A percentile compares a stretch with the other conserved stretches of the same genome.
Conservation (phyloP, 2,329 filamentous ascomycete species). For the Trichoderma harzianum region DNA sequence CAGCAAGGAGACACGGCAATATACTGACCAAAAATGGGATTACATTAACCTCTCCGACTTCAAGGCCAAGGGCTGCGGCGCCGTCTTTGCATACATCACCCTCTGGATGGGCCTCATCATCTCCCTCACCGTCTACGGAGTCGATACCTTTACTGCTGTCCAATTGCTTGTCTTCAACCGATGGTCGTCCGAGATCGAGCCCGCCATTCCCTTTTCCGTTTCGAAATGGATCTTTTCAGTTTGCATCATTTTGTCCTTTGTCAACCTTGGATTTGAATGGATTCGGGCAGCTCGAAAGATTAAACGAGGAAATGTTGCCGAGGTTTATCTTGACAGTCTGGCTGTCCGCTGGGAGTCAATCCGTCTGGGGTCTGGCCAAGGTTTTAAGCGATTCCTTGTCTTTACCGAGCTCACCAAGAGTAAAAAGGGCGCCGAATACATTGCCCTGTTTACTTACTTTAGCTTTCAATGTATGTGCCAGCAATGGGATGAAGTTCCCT, state of each 20-base stretch:
- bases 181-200: slow-evolving; percentile 82
- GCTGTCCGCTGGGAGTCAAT: slow-evolving; percentile 82
- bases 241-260: slow-evolving; percentile 87
- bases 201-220: slow-evolving; percentile 70
- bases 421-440: slow-evolving; percentile 85
- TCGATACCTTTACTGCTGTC: slow-evolving; percentile 90
- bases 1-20: slow-evolving; percentile 60
- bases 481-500: neutral
- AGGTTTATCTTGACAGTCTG: slow-evolving; percentile 85
- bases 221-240: slow-evolving; percentile 94
- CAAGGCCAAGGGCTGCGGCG: slow-evolving; percentile 73
- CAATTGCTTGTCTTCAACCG: slow-evolving; percentile 85
- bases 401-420: slow-evolving; percentile 88
- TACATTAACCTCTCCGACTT: slow-evolving; percentile 80
- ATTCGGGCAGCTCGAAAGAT: slow-evolving; percentile 78
- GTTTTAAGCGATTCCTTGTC: slow-evolving; percentile 88
- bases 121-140: slow-evolving; percentile 78
- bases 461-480: slow-evolving; percentile 56
- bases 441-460: slow-evolving; percentile 89
- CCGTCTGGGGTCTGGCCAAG: slow-evolving; percentile 68
- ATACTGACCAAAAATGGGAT: slow-evolving; percentile 89
- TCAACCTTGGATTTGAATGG: slow-evolving; percentile 78
- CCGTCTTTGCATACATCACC: slow-evolving; percentile 77
- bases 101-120: slow-evolving; percentile 77
- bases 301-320: slow-evolving; percentile 77